Evolutionary conservation across 306 rosid genomes (phyloP), one percentile per base, ranked within the genome.

Genomic region (Geum urbanum): DNA sequence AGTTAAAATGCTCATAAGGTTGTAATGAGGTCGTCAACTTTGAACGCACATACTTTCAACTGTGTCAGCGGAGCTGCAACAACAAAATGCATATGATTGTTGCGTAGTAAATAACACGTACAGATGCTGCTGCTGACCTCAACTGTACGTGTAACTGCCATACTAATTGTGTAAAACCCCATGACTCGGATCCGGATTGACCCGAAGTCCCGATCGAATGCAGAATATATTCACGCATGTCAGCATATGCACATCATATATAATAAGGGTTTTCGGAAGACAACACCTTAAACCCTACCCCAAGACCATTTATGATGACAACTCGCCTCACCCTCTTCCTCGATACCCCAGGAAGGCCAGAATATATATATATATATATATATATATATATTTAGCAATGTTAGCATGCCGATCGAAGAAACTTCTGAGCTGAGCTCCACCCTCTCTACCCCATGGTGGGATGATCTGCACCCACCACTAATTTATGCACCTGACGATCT

Each of bases 221-320:
- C 35, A 32, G 18, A 59, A 59, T 72, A 14, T 10, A 7, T 46
- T 57, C 66, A 22, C 40, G 67, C 18, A 67, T 69, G 62, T 61
- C 66, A n/a, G 58, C 58, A 54, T 44, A 76, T 39, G 63, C n/a
- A 68, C 72, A 70, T 65, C 67, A 18, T 7, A 63, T 55, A 70
- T 57, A 67, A 32, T 32, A 32, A 32, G 37, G 37, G 37, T 32
- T 32, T 73, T 69, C 32, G 63, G 52, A 65, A 39, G 79, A 61
- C 76, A 51, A 52, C 11, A 20, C 46, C 9, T 47, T 67, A 77
- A 73, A 71, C n/a, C 44, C 49, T 0, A 14, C 22, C 61, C 67
- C 47, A 32, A 63, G 63, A 32, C 86, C 85, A 83, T 83, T 85
- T 62, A 81, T 73, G 76, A 45, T 73, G 48, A 79, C 84, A 75